Percentiles rank a stretch among this genome's conserved stretches.
These are phyloP conservation scores for Volvariella volvacea DNA, from an alignment of 1,284 basidiomycete genomes.

Conservation along the genomic window DNA sequence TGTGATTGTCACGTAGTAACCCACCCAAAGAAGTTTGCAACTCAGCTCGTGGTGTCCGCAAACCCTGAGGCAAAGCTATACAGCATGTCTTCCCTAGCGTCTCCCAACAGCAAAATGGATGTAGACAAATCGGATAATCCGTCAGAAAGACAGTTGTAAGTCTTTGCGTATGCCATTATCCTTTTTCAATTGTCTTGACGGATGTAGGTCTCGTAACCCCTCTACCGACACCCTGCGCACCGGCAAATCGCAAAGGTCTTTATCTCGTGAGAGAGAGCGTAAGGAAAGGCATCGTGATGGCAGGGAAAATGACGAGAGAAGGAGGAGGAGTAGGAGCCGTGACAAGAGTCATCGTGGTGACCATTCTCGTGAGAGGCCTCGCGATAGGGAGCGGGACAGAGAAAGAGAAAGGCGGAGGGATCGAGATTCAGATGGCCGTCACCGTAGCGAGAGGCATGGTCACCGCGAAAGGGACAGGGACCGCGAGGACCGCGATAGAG, in stretches of 20 bases:
- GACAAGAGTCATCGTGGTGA: constrained; percentile 41
- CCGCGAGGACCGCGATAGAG: constrained; percentile 30
- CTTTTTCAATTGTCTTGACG: constrained; percentile 8
- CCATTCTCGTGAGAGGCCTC: constrained; percentile 44
- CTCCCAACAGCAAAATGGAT: constrained; percentile 46
- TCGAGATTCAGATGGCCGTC: constrained; percentile 31
- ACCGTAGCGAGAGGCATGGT: constrained; percentile 30
- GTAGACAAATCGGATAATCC: constrained; percentile 49
- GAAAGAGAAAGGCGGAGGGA: constrained; percentile 41
- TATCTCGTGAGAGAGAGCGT: constrained; percentile 51
- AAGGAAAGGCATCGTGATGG: constrained; percentile 44
- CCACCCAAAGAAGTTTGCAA: neutral
- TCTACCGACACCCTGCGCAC: constrained; percentile 70
- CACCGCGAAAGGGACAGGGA: constrained; percentile 32
- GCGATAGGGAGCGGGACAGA: constrained; percentile 42
- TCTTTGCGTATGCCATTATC: constrained; percentile 9
- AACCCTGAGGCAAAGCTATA: neutral
- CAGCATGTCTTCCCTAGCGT: constrained; percentile 19
- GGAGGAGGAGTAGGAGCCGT: constrained; percentile 42
- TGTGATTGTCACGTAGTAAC: no score
- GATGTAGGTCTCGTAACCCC: constrained; percentile 53
- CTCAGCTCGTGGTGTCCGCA: neutral
- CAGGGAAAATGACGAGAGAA: constrained; percentile 42
- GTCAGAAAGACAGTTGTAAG: constrained; percentile 53
- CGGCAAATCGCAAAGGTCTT: constrained; percentile 62